Evolutionary conservation across 805 yeast species (phyloP), one percentile per base, ranked within the genome.

Genomic region (Helenozyma rhizophorensis): DNA sequence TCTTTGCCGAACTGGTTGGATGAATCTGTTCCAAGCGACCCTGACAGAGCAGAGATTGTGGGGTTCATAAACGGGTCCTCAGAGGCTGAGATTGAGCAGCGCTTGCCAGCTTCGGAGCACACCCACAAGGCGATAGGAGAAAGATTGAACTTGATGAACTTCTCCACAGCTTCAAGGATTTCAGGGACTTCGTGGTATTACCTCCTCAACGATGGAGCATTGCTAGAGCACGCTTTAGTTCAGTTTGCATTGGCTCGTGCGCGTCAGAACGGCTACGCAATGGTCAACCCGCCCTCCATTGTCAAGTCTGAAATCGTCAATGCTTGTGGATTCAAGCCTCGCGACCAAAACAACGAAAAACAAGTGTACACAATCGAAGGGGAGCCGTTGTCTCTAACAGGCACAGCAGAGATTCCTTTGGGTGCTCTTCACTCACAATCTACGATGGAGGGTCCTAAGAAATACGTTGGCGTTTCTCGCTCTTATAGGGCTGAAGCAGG

Each of bases 401-500:
- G 97, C 1, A 93, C 98, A 0, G 96, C 97, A 0, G 98, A 93
- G 54, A 90, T 93, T 21, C 86, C 98, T 0, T 56, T 93, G 17
- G 98, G 96, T 1, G 96, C 88, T 0, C 60, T 81, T 40, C 78
- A 76, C 33, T 72, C 81, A 4, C 73, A 81, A 36, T 63, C 66
- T 15, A 58, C 63, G 0, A 61, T 81, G 25, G 51, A 36, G 3
- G 18, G 57, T 6, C 88, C 94, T 0, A 42, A 64, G 10, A 78
- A 74, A 47, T 64, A 75, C 18, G 93, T 78, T 9, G 98, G 97
- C 1, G 69, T 87, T 1, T 82, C 94, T 33, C 69, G 97, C 42
- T 77, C 95, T 41, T 93, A 80, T 53, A 69, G 98, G 41, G 96
- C 97, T 0, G 98, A 93, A 54, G 98, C 98, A 0, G 98, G 97